Percentiles rank a stretch among this genome's conserved stretches.
Conservation (phyloP, 2,329 filamentous ascomycete genomes). For the Penicillium sp. region DNA sequence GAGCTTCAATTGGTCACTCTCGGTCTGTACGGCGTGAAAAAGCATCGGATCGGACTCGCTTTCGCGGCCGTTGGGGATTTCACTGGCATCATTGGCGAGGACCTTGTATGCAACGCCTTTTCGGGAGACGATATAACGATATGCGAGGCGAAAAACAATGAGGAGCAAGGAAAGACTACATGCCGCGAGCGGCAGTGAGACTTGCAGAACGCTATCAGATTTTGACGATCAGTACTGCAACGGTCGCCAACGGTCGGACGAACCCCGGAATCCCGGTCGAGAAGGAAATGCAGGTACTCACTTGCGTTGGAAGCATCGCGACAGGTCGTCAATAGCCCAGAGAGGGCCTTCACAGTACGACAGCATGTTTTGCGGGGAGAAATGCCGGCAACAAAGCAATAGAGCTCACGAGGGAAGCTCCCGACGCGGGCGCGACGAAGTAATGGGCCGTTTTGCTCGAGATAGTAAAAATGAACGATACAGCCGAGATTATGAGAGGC, state of each 20-base stretch:
- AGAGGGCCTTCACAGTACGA: constrained; percentile 61
- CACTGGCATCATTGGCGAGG: constrained; percentile 42
- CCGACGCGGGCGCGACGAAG: constrained; percentile 7
- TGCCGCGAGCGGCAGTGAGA: constrained; percentile 75
- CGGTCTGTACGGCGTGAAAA: constrained; percentile 55
- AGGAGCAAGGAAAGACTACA: constrained; percentile 72
- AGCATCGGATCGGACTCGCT: constrained; percentile 61
- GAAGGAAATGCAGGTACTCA: constrained; percentile 35
- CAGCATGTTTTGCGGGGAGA: constrained; percentile 50
- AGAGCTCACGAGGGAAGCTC: constrained; percentile 16
- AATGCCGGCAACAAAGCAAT: constrained; percentile 6
- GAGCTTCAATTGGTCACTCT: constrained; percentile 53
- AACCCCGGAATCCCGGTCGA: constrained; percentile 7
- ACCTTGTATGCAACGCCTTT: constrained; percentile 62
- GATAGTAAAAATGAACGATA: background rate
- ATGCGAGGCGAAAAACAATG: constrained; percentile 63
- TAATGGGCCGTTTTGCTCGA: constrained; percentile 5
- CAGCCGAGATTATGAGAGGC: background rate
- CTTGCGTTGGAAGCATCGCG: constrained; percentile 63
- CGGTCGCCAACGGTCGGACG: constrained; percentile 5
- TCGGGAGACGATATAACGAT: constrained; percentile 58
- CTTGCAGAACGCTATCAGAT: constrained; percentile 71
- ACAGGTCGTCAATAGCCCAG: constrained; percentile 67
- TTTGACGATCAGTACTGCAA: constrained; percentile 20
- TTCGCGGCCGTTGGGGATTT: constrained; percentile 62